Evolutionary conservation across 73 alveolate genomes (phyloP).

Genomic region (Paramecium biaurelia): DNA sequence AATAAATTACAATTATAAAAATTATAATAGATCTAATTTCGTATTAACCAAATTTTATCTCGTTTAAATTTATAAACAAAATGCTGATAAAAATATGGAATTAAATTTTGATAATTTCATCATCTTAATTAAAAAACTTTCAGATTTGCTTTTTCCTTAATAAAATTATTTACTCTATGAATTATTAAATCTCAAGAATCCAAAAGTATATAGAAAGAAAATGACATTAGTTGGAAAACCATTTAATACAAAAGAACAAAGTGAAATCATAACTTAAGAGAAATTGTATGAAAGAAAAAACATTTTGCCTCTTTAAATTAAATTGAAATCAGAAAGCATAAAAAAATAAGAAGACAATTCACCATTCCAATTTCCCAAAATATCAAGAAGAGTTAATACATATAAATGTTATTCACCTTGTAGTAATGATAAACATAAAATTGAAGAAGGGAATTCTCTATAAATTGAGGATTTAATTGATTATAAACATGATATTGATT

Average conservation of each 20-base stretch:
- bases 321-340: background rate
- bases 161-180: background rate
- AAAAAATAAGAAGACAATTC: background rate
- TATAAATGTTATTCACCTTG: background rate
- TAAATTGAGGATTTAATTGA: background rate
- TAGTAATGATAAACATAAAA: background rate
- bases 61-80: constrained; percentile 19
- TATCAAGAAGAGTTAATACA: background rate
- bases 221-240: constrained; percentile 39
- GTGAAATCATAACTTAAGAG: constrained; percentile 7
- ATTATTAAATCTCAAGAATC: background rate
- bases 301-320: background rate
- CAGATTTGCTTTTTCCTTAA: background rate
- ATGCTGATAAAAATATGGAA: background rate
- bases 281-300: background rate
- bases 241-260: background rate
- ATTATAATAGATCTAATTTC: background rate
- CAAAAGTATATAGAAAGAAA: constrained; percentile 1
- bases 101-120: background rate
- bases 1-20: background rate
- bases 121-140: background rate
- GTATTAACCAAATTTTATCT: background rate
- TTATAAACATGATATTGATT: background rate
- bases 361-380: background rate
- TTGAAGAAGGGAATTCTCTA: background rate